Evolutionary conservation across 208 protist species (phyloP).

Genomic region (Strigomonas galati): DNA sequence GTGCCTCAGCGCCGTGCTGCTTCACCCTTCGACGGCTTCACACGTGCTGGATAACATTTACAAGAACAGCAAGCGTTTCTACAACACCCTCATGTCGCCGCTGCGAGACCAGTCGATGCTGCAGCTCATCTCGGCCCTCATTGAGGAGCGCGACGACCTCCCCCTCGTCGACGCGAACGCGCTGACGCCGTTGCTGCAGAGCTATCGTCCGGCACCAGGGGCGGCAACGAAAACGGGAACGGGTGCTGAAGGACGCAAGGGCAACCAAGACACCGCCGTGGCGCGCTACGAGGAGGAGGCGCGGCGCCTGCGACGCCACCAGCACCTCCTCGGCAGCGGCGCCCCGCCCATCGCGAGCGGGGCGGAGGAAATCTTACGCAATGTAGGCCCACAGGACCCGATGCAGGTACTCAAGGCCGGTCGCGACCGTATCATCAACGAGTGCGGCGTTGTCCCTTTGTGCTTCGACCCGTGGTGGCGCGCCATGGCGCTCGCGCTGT

Average conservation of each 20-base stretch:
- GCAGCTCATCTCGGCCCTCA: constrained; percentile 40
- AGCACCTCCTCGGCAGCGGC: constrained; percentile 55
- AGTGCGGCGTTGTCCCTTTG: constrained; percentile 42
- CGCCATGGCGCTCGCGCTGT: constrained; percentile 75
- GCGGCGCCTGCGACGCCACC: constrained; percentile 40
- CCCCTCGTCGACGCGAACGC: constrained; percentile 80
- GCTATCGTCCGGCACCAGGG: background rate
- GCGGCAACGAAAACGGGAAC: background rate
- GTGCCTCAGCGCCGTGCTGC: constrained; percentile 68
- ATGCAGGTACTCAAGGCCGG: constrained; percentile 40
- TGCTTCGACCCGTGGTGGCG: constrained; percentile 89
- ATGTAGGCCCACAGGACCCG: constrained; percentile 37
- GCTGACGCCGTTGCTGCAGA: constrained; percentile 54
- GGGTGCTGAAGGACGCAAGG: constrained; percentile 10
- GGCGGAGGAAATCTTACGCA: constrained; percentile 22
- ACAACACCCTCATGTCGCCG: constrained; percentile 61
- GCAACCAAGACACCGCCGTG: background rate
- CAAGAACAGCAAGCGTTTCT: constrained; percentile 69
- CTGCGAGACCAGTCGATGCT: constrained; percentile 62
- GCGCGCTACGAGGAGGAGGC: constrained; percentile 40
- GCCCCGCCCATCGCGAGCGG: constrained; percentile 19
- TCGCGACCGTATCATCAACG: constrained; percentile 28
- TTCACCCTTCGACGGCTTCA: constrained; percentile 60
- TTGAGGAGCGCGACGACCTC: constrained; percentile 31
- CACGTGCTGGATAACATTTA: constrained; percentile 65